These are phyloP conservation scores for Acer negundo DNA, from an alignment of 345 rosid species.

Conservation along the genomic window DNA sequence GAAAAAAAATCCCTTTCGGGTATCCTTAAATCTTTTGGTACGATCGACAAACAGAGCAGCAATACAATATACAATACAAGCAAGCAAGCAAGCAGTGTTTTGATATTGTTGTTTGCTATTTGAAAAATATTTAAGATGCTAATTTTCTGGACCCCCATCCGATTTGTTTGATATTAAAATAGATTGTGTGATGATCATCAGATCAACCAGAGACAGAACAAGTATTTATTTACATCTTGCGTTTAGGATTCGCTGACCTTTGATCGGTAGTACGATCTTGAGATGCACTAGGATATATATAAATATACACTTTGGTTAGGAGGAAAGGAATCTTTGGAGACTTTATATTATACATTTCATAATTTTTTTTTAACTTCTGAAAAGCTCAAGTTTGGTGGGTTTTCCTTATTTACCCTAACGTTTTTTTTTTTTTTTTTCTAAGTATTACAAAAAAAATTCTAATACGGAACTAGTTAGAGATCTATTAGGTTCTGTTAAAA, in stretches of 20 bases:
- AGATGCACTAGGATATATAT: neutral
- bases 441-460: too few species aligned
- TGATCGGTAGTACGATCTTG: neutral
- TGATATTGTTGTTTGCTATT: neutral
- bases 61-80: neutral
- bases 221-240: slow-evolving; percentile 2
- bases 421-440: too few species aligned
- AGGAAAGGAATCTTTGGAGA: slow-evolving; percentile 13
- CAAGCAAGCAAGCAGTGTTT: slow-evolving; percentile 8
- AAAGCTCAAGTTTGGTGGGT: neutral
- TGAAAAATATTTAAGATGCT: neutral
- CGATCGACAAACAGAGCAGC: neutral
- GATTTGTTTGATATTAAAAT: neutral
- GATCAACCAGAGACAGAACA: neutral
- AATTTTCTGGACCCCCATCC: neutral
- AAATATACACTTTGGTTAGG: neutral
- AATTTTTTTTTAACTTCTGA: neutral
- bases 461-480: too few species aligned
- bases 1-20: neutral
- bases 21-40: neutral
- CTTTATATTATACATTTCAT: neutral
- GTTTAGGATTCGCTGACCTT: slow-evolving; percentile 10
- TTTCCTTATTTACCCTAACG: neutral
- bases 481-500: too few species aligned
- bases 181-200: slow-evolving; percentile 1